These are phyloP conservation scores for Hymenoscyphus fraxineus DNA, from an alignment of 2,329 filamentous ascomycete genomes.

Conservation along the genomic window DNA sequence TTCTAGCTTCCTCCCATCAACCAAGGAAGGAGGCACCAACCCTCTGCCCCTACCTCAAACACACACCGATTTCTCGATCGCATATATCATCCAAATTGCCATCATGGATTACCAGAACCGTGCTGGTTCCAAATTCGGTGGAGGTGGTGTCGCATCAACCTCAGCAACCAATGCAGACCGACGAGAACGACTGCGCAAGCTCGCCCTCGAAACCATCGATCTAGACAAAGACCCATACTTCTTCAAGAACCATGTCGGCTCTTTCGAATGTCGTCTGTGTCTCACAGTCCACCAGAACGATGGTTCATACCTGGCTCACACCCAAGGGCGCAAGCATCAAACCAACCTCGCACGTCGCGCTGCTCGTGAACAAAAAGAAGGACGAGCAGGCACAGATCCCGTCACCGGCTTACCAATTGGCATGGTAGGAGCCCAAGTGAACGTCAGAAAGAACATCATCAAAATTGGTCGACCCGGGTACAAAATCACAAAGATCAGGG, in stretches of 20 bases:
- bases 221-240: conserved; percentile 99
- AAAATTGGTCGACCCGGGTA: conserved; percentile 97
- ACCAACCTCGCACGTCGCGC: conserved; percentile 94
- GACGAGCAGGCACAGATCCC: conserved; percentile 62
- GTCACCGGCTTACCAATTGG: conserved; percentile 69
- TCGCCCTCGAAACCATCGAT: conserved; percentile 97
- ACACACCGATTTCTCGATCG: background rate
- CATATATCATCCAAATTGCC: background rate
- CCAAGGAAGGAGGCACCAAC: background rate
- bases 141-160: conserved; percentile 90
- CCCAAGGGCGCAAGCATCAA: conserved; percentile 97
- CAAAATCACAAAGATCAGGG: conserved; percentile 94
- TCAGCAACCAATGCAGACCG: conserved; percentile 95
- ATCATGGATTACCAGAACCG: conserved; percentile 80
- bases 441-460: conserved; percentile 75
- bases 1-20: conserved; percentile 6
- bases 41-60: background rate
- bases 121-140: conserved; percentile 95
- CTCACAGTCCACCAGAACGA: conserved; percentile 98
- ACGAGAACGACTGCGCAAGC: conserved; percentile 93
- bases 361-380: conserved; percentile 91
- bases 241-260: conserved; percentile 99
- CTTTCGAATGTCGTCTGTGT: conserved; percentile 95
- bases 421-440: conserved; percentile 60
- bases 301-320: conserved; percentile 97